Conservation (phyloP, 1,284 basidiomycete species). For the Fistulinella cinereoalba region DNA sequence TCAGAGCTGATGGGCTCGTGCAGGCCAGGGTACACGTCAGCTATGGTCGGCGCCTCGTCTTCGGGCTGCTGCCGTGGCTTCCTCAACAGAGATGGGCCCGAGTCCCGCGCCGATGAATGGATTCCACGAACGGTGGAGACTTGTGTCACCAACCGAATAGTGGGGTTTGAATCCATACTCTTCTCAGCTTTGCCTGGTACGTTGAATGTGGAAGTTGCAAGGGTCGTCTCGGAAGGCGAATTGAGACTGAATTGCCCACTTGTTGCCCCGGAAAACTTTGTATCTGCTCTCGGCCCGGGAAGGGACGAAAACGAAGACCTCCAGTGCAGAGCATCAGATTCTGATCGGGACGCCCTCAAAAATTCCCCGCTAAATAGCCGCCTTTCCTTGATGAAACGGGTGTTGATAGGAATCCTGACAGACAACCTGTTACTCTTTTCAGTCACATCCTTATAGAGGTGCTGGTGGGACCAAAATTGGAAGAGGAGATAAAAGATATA, state of each 20-base stretch:
- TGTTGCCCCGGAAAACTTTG: constrained; percentile 5
- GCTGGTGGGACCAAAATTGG: constrained; percentile 84
- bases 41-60: constrained; percentile 14
- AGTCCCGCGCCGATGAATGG: background rate
- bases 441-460: constrained; percentile 67
- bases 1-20: constrained; percentile 17
- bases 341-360: constrained; percentile 21
- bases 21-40: constrained; percentile 5
- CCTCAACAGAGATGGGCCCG: constrained; percentile 6
- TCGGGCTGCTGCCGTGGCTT: constrained; percentile 11
- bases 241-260: constrained; percentile 11
- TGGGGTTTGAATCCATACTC: constrained; percentile 11
- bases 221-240: constrained; percentile 30
- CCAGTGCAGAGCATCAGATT: constrained; percentile 20
- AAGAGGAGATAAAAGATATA: constrained; percentile 79
- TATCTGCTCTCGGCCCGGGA: constrained; percentile 10
- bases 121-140: constrained; percentile 1
- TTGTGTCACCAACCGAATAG: constrained; percentile 26
- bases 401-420: constrained; percentile 34
- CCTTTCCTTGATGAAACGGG: constrained; percentile 28
- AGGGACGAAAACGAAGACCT: constrained; percentile 12
- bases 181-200: constrained; percentile 7
- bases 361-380: constrained; percentile 24
- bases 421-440: constrained; percentile 43
- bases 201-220: constrained; percentile 15